A percentile compares a stretch with the other conserved stretches of the same genome.
Conservation (phyloP, 495 filamentous ascomycete species). For the Ascodesmis nigricans region DNA sequence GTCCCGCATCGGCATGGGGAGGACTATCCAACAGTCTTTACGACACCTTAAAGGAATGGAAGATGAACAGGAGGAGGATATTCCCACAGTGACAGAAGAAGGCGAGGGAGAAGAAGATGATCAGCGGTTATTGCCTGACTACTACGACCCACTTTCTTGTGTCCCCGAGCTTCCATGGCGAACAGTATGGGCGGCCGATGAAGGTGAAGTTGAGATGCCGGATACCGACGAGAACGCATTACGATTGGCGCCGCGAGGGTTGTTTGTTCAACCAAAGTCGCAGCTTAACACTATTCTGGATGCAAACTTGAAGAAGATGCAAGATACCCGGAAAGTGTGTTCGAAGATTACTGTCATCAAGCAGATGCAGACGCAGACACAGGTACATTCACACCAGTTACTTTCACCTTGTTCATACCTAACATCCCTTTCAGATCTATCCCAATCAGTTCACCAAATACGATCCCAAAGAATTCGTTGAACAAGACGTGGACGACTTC, state of each 20-base stretch:
- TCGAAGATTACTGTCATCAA: slow-evolving; percentile 94
- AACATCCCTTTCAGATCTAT: slow-evolving; percentile 45
- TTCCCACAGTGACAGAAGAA: slow-evolving; percentile 16
- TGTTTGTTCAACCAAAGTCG: slow-evolving; percentile 60
- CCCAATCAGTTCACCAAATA: slow-evolving; percentile 97
- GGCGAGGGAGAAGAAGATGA: slow-evolving; percentile 28
- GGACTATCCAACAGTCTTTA: slow-evolving; percentile 13
- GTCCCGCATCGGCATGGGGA: slow-evolving; percentile 45
- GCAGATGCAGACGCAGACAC: slow-evolving; percentile 96
- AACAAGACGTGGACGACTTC: slow-evolving; percentile 62
- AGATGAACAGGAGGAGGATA: slow-evolving; percentile 18
- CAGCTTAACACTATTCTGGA: slow-evolving; percentile 58
- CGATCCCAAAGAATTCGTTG: slow-evolving; percentile 71
- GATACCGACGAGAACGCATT: slow-evolving; percentile 58
- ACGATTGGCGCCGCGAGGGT: slow-evolving; percentile 44
- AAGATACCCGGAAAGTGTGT: slow-evolving; percentile 87
- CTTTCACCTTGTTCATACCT: slow-evolving; percentile 2
- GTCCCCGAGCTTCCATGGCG: slow-evolving; percentile 63
- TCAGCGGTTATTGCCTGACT: slow-evolving; percentile 47
- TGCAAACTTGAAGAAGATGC: slow-evolving; percentile 82
- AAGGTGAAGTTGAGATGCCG: slow-evolving; percentile 62
- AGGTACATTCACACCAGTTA: slow-evolving; percentile 33
- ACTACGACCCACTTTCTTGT: slow-evolving; percentile 69
- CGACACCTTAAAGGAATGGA: slow-evolving; percentile 13
- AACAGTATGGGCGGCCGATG: slow-evolving; percentile 73